Evolutionary conservation across 305 asterid species (phyloP), one percentile per base, ranked within the genome.

Genomic region (Fraxinus velutina): DNA sequence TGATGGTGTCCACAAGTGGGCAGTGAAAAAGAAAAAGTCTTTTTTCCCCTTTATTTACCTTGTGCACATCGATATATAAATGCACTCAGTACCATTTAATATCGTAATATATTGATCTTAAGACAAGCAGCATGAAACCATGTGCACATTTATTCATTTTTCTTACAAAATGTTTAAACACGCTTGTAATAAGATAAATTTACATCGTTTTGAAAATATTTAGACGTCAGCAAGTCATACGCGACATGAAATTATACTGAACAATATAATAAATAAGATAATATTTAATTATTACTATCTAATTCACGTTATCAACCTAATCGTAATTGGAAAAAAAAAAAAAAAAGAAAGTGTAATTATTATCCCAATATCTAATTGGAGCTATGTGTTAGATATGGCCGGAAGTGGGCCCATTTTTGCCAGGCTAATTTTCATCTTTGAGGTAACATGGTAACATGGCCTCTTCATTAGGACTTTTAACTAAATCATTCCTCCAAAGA

Each of bases 391-490:
- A 34, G 50, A 50, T 36, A 27, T 33, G 21, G 79, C 77, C 71
- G 75, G 80, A 77, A 79, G 33, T 78, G 83, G 91, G 92, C 33
- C 92, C 90, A 84, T 0, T 24, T 5, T 78, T 70, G 86, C 72
- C 81, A 82, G 85, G 29, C 82, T 27, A 85, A 80, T 80, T 84
- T 88, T 86, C 86, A 86, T 57, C 91, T 90, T 88, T 84, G 37
- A 62, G 84, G 93, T 89, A 90, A 83, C 91, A 87, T 85, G 81
- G 88, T 89, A 87, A 88, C 91, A 85, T 91, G 93, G 88, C 72
- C 84, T 77, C 79, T 85, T 86, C 75, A 32, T 77, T 42, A 37
- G 73, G 82, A 52, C 82, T 81, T 87, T 55, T 83, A 81, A 80
- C 80, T 3, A 13, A 84, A 88, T 89, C 83, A 88, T 90, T 89